Percentiles rank a stretch among this genome's conserved stretches.
phyloP scores from a whole-genome alignment of 2,329 filamentous ascomycete species.

The Phyllosticta citribraziliensis region DNA sequence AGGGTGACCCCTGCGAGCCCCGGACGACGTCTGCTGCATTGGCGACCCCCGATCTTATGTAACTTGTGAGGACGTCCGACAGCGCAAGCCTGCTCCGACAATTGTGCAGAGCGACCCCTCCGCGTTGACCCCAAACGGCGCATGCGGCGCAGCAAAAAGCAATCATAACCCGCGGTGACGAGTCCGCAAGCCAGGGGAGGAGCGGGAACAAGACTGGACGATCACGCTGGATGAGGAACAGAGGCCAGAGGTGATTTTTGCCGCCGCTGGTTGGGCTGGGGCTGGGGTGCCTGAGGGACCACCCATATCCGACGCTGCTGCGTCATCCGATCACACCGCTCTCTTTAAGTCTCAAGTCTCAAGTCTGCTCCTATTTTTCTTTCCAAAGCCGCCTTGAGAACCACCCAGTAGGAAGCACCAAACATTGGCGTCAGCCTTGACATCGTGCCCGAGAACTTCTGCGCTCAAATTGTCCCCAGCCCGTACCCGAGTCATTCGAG shows the following conservation, averaged over 20 bases:
- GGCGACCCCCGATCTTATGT: not conserved
- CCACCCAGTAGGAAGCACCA: not conserved
- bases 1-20: not conserved
- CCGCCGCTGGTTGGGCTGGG: not conserved
- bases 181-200: not conserved
- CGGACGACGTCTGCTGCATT: not conserved
- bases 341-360: not conserved
- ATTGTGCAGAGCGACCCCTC: not conserved
- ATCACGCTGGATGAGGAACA: not conserved
- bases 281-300: not conserved
- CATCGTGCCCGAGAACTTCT: not conserved
- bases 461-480: not conserved
- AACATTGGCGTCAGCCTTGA: not conserved
- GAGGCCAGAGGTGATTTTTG: not conserved
- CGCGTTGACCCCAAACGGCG: not conserved
- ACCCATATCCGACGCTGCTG: not conserved
- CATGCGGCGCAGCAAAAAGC: not conserved
- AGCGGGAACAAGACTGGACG: not conserved
- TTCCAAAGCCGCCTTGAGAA: not conserved
- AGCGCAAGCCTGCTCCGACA: not conserved
- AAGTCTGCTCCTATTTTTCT: not conserved
- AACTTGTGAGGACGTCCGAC: not conserved
- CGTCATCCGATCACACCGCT: not conserved
- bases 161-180: not conserved
- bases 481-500: not conserved